Conservation (phyloP, 768 basidiomycete species). For the Auricularia auricula-judae region DNA sequence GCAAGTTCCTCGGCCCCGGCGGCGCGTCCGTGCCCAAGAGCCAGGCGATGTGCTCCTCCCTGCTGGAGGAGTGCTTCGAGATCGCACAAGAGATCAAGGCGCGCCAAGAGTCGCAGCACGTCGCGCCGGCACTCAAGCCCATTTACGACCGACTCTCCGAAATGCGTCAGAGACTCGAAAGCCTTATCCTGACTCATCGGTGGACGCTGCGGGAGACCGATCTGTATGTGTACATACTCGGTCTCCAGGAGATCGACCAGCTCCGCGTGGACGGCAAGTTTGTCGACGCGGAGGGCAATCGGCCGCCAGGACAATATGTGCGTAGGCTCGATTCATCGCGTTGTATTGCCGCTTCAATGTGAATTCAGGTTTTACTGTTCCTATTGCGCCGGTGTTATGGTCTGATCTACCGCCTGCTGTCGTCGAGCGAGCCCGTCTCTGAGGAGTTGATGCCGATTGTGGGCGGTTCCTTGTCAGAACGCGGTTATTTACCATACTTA, state of each 20-base stretch:
- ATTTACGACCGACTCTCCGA: slow-evolving; percentile 87
- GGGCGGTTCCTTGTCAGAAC: slow-evolving; percentile 17
- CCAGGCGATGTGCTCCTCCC: slow-evolving; percentile 81
- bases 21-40: slow-evolving; percentile 77
- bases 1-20: slow-evolving; percentile 87
- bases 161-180: slow-evolving; percentile 81
- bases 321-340: slow-evolving; percentile 18
- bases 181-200: slow-evolving; percentile 85
- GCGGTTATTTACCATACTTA: not conserved
- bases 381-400: slow-evolving; percentile 92
- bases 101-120: slow-evolving; percentile 80
- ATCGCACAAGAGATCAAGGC: slow-evolving; percentile 92
- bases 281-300: slow-evolving; percentile 84
- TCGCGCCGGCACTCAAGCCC: slow-evolving; percentile 75
- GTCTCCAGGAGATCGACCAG: slow-evolving; percentile 91
- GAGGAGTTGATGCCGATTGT: slow-evolving; percentile 98
- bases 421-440: slow-evolving; percentile 92
- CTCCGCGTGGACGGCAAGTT: slow-evolving; percentile 98
- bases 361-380: slow-evolving; percentile 73
- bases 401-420: slow-evolving; percentile 84
- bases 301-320: slow-evolving; percentile 91
- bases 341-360: not conserved
- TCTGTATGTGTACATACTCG: slow-evolving; percentile 85
- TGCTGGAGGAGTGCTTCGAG: slow-evolving; percentile 95
- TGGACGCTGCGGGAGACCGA: slow-evolving; percentile 96